phyloP scores from a whole-genome alignment of 1,139 yeast species.

The Ogataea hybrid region DNA sequence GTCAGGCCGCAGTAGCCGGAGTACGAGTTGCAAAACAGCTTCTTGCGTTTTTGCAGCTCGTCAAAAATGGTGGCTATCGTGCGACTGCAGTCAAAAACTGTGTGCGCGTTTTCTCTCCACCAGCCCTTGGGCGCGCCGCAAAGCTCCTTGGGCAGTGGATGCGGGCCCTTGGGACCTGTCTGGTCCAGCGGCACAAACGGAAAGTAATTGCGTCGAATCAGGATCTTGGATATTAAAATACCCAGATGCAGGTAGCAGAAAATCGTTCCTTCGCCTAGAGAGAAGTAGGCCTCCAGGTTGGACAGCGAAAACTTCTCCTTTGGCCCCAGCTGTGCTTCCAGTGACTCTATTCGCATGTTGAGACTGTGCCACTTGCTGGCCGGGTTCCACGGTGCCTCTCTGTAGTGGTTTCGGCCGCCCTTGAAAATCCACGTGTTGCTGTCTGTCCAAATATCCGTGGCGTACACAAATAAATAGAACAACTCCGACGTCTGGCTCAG shows the following conservation, averaged over 20 bases:
- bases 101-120: constrained; percentile 19
- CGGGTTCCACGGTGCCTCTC: too few relatives aligned
- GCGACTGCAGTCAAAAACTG: constrained; percentile 13
- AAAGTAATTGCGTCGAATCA: constrained; percentile 18
- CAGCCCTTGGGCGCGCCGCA: constrained; percentile 14
- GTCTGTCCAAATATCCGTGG: too few relatives aligned
- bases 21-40: constrained; percentile 15
- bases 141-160: constrained; percentile 7
- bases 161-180: constrained; percentile 18
- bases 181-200: constrained; percentile 20
- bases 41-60: constrained; percentile 8
- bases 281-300: constrained; percentile 14
- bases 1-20: constrained; percentile 18
- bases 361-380: too few relatives aligned
- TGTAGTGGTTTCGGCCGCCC: too few relatives aligned
- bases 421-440: too few relatives aligned
- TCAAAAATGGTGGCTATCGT: constrained; percentile 10
- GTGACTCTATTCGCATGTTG: too few relatives aligned
- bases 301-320: too few relatives aligned
- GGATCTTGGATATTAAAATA: constrained; percentile 10
- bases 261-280: constrained; percentile 13
- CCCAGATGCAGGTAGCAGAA: constrained; percentile 19
- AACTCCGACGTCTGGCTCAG: too few relatives aligned
- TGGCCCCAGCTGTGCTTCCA: too few relatives aligned
- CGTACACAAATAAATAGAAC: too few relatives aligned